Conservation (phyloP, 306 rosid genomes). For the Dryas drummondii region DNA sequence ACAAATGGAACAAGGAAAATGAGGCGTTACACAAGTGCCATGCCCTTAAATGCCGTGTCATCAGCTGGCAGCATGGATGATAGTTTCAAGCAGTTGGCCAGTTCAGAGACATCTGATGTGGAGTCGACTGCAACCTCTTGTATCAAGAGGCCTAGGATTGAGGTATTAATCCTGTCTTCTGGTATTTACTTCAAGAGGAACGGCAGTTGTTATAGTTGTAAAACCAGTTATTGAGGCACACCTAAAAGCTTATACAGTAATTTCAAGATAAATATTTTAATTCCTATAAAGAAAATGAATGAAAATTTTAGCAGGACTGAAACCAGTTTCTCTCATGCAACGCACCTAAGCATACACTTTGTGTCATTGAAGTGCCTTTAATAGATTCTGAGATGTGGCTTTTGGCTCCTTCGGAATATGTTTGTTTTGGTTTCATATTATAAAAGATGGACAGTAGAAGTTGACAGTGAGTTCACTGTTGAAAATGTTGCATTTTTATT, state of each 20-base stretch:
- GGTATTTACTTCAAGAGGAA: background rate
- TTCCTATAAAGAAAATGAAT: background rate
- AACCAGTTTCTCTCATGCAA: background rate
- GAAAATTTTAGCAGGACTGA: background rate
- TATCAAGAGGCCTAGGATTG: conserved; percentile 61
- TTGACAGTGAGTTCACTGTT: background rate
- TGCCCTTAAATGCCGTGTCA: conserved; percentile 71
- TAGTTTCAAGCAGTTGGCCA: conserved; percentile 48
- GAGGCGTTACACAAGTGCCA: conserved; percentile 74
- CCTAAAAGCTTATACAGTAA: background rate
- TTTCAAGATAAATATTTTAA: no score
- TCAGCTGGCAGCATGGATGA: conserved; percentile 67
- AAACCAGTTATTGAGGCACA: background rate
- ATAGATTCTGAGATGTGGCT: background rate
- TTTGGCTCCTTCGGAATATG: background rate
- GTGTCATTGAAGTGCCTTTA: conserved; percentile 4
- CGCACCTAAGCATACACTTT: background rate
- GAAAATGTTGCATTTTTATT: background rate
- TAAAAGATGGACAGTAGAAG: background rate
- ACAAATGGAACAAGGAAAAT: conserved; percentile 70
- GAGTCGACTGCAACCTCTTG: conserved; percentile 78
- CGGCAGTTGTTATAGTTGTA: no score
- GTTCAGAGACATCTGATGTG: conserved; percentile 63
- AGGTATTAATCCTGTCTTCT: conserved; percentile 48
- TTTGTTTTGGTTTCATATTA: background rate